phyloP scores from a whole-genome alignment of 805 yeast genomes.

The Yarrowia divulgata region DNA sequence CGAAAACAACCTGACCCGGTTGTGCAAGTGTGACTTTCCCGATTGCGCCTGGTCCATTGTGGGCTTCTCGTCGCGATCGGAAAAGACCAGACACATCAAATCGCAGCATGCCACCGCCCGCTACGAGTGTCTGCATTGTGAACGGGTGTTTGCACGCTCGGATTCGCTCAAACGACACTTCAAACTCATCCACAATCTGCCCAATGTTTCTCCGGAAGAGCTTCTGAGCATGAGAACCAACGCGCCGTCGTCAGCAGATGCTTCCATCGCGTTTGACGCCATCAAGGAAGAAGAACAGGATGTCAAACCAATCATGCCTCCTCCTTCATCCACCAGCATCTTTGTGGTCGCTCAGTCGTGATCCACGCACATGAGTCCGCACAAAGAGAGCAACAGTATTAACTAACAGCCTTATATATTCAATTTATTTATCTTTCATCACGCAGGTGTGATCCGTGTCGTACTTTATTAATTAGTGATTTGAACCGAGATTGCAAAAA shows the following conservation, averaged over 20 bases:
- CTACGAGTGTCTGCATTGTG: conserved; percentile 11
- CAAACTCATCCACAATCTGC: conserved; percentile 31
- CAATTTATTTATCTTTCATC: conserved; percentile 1
- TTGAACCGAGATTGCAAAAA: too few species aligned
- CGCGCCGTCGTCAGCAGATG: not conserved
- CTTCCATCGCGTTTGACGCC: not conserved
- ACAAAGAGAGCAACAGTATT: not conserved
- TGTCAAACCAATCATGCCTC: conserved; percentile 8
- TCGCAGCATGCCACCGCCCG: conserved; percentile 8
- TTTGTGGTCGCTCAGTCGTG: not conserved
- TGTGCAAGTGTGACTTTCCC: conserved; percentile 28
- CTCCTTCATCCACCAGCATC: not conserved
- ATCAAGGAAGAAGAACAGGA: not conserved
- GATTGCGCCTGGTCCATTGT: conserved; percentile 38
- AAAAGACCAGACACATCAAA: conserved; percentile 33
- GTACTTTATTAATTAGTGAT: too few species aligned
- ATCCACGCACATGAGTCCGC: not conserved
- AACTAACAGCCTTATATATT: conserved; percentile 16
- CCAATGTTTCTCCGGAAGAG: not conserved
- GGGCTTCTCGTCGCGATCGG: conserved; percentile 34
- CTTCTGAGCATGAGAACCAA: not conserved
- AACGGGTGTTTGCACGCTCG: conserved; percentile 17
- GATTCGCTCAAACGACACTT: conserved; percentile 36
- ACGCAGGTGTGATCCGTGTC: too few species aligned
- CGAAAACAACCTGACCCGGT: conserved; percentile 25